Conservation (phyloP, 176 grass and related monocot genomes). For the Phragmites australis region DNA sequence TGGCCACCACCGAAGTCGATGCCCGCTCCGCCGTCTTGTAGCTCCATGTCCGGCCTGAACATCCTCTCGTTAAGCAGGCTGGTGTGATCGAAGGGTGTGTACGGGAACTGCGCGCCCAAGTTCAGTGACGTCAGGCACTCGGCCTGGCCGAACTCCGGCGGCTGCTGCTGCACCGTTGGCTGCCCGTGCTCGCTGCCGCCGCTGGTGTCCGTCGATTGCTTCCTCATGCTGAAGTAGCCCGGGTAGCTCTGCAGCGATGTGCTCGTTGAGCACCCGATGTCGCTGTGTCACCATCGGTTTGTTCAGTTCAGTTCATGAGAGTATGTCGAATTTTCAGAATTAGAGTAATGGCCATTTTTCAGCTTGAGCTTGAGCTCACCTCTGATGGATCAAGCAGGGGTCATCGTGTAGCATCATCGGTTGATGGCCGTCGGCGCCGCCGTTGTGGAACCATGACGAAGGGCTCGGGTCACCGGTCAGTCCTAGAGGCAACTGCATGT, state of each 20-base stretch:
- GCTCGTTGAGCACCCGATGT: constrained; percentile 59
- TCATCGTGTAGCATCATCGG: constrained; percentile 57
- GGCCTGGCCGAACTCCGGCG: constrained; percentile 43
- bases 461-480: constrained; percentile 39
- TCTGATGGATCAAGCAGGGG: constrained; percentile 57
- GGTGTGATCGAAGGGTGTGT: constrained; percentile 45
- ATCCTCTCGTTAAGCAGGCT: constrained; percentile 44
- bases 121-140: constrained; percentile 53
- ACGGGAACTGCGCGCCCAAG: constrained; percentile 51
- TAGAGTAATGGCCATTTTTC: neutral
- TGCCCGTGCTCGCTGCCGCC: constrained; percentile 39
- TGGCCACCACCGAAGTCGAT: constrained; percentile 43
- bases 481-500: constrained; percentile 54
- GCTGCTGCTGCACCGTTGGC: constrained; percentile 22
- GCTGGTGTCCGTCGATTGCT: constrained; percentile 38
- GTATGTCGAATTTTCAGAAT: neutral
- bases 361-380: constrained; percentile 43
- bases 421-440: constrained; percentile 27
- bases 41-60: constrained; percentile 55
- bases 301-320: neutral
- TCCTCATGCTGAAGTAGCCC: constrained; percentile 54
- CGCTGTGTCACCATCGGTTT: constrained; percentile 28
- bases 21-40: constrained; percentile 17
- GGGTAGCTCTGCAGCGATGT: constrained; percentile 56
- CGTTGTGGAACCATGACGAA: constrained; percentile 54